Base-by-base conservation (phyloP, 2,329 filamentous ascomycete species). In the Paecilomyces variotii region DNA sequence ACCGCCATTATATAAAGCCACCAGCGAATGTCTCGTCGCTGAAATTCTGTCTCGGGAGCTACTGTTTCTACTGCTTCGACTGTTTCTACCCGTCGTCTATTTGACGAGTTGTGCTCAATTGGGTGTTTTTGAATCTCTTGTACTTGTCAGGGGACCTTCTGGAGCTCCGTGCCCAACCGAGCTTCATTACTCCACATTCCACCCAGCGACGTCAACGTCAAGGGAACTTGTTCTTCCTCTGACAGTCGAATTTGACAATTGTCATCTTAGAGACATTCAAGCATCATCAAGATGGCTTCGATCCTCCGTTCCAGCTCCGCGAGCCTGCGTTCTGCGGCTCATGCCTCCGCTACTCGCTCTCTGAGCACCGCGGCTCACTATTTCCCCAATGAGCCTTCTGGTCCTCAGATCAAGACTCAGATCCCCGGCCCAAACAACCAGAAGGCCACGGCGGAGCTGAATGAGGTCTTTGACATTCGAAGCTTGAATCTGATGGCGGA, bases 401-500 rank as follows among this genome's bases (percentile, higher is more conserved):
- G 72, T n/a, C 84, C 84, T 26, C 76, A 73, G 27, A 67, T 87
- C 50, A 74, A 77, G 62, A 86, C 83, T 2, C 68, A 76, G 45
- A 88, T 96, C 59, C 91, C 91, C 0, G 91, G 91, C 0, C 90
- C 90, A 39, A 83, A 87, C 78, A 86, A 87, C 74, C 82, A 86
- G 78, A 82, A 85, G 66, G 82, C 84, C 55, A 85, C 89, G 63
- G 79, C 85, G 62, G 84, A 90, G 72, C 82, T 96, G 62, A 79
- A 88, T 75, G 79, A 86, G 70, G 88, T 95, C 60, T 95, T 94
- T 70, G 91, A 96, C 74, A 93, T 89, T 4, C 83, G 91, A 61
- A 91, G 87, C 76, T 77, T 93, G 78, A 95, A 94, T 80, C 89
- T 91, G 85, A 79, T 92, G 68, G 82, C 83, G 61, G 87, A 92